A percentile compares a stretch with the other conserved stretches of the same genome.
Conservation (phyloP, 805 yeast species). For the Lipomyces orientalis region DNA sequence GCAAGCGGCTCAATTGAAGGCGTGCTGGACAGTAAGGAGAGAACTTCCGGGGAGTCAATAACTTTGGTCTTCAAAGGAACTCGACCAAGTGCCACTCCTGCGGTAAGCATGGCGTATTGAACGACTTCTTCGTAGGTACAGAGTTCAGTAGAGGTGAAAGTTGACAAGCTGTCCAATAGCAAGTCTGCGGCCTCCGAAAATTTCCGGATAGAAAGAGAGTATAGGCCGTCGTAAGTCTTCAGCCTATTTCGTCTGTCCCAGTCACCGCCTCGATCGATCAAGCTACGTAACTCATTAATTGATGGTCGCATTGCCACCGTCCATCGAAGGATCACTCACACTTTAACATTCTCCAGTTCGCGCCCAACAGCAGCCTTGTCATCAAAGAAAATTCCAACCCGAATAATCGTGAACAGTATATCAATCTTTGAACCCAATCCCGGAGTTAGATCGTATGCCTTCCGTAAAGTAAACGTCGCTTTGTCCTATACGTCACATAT, state of each 20-base stretch:
- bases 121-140: slow-evolving; percentile 90
- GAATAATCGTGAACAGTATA: slow-evolving; percentile 74
- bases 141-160: slow-evolving; percentile 91
- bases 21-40: slow-evolving; percentile 75
- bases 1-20: slow-evolving; percentile 78
- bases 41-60: slow-evolving; percentile 91
- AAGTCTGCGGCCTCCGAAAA: slow-evolving; percentile 84
- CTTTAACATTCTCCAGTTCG: slow-evolving; percentile 73
- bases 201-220: slow-evolving; percentile 80
- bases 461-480: slow-evolving; percentile 42
- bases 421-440: slow-evolving; percentile 92
- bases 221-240: slow-evolving; percentile 89
- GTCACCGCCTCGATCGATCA: slow-evolving; percentile 97
- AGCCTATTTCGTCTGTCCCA: slow-evolving; percentile 98
- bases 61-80: slow-evolving; percentile 82
- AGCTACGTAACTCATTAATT: slow-evolving; percentile 34
- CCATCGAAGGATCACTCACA: slow-evolving; percentile 28
- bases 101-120: slow-evolving; percentile 85
- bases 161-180: slow-evolving; percentile 88
- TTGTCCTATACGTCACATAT: slow-evolving; percentile 18
- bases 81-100: slow-evolving; percentile 80
- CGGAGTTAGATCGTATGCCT: slow-evolving; percentile 78
- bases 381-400: slow-evolving; percentile 88
- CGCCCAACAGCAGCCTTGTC: slow-evolving; percentile 73
- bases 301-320: background rate